Evolutionary conservation across 2,329 filamentous ascomycete species (phyloP).

Genomic region (Phialophora macrospora): DNA sequence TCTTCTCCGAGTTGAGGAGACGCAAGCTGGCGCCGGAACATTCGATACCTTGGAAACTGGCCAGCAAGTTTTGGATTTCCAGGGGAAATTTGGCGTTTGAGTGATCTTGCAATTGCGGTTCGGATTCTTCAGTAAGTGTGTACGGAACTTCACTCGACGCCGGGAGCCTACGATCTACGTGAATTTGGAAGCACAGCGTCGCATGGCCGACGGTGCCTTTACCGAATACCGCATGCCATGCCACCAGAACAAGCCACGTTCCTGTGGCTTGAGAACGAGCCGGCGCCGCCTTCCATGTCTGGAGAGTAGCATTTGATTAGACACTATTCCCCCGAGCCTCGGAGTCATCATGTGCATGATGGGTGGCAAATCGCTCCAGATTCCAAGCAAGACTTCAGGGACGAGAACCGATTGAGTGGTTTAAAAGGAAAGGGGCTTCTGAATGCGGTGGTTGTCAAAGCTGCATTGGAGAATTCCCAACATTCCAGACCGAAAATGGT

Average conservation of each 20-base stretch:
- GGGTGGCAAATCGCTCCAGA: not conserved
- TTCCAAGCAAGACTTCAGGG: not conserved
- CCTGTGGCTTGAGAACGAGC: not conserved
- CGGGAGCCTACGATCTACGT: not conserved
- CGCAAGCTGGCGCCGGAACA: not conserved
- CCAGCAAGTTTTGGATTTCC: no score
- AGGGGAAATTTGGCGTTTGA: not conserved
- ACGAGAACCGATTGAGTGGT: not conserved
- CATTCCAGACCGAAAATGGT: slow-evolving; percentile 15
- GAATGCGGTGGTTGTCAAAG: not conserved
- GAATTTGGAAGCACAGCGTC: not conserved
- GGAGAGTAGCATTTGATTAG: not conserved
- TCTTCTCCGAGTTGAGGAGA: not conserved
- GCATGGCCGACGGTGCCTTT: not conserved
- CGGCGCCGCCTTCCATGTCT: not conserved
- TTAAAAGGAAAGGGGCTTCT: not conserved
- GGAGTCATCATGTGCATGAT: not conserved
- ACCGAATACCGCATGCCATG: not conserved
- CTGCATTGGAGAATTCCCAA: slow-evolving; percentile 1
- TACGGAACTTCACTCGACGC: not conserved
- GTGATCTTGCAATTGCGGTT: not conserved
- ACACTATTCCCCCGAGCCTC: not conserved
- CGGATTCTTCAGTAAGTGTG: not conserved
- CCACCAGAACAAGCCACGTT: not conserved
- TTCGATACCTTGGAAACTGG: not conserved